Evolutionary conservation across 2,329 filamentous ascomycete genomes (phyloP).

Genomic region (Stromatinia cepivora): DNA sequence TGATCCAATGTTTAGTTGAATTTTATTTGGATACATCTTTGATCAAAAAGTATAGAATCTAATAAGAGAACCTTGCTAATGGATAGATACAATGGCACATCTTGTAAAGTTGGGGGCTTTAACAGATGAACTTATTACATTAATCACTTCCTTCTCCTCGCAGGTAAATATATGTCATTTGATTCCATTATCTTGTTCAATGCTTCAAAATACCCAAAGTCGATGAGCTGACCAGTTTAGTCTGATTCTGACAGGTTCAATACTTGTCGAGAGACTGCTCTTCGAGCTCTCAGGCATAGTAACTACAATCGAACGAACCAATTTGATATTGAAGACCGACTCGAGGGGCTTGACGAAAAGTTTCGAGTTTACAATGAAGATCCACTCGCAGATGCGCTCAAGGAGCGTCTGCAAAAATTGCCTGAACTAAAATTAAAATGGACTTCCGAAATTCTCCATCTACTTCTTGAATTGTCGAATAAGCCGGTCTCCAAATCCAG

Average conservation of each 20-base stretch:
- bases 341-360: conserved; percentile 79
- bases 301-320: conserved; percentile 69
- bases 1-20: background rate
- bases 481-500: conserved; percentile 70
- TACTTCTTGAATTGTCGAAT: conserved; percentile 80
- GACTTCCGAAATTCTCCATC: conserved; percentile 75
- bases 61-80: background rate
- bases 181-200: conserved; percentile 13
- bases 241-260: conserved; percentile 45
- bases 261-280: conserved; percentile 49
- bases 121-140: conserved; percentile 69
- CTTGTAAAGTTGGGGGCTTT: conserved; percentile 63
- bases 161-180: conserved; percentile 47
- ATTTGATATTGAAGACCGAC: conserved; percentile 65
- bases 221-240: conserved; percentile 27
- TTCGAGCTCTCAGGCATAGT: conserved; percentile 55
- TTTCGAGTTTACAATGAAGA: conserved; percentile 80
- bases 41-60: background rate
- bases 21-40: background rate
- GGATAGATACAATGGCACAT: conserved; percentile 61
- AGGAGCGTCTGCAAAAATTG: conserved; percentile 59
- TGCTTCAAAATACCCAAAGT: background rate
- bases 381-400: conserved; percentile 70
- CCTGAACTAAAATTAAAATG: conserved; percentile 57
- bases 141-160: conserved; percentile 56